Evolutionary conservation across 2,329 filamentous ascomycete species (phyloP), one percentile per base, ranked within the genome.

Genomic region (Aureobasidium sp.): DNA sequence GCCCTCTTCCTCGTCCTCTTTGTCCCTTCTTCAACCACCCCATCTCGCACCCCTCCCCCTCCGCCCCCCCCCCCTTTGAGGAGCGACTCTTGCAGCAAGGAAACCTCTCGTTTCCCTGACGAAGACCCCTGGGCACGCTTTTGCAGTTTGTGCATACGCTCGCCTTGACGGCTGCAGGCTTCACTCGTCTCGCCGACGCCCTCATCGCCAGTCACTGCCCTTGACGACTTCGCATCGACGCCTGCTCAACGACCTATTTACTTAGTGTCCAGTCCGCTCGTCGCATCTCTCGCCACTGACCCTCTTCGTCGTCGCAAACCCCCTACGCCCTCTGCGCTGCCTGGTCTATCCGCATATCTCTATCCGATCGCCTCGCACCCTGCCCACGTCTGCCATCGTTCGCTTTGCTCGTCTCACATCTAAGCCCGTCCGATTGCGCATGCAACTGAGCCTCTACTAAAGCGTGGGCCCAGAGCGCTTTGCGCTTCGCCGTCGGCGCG

Each of bases 221-320:
- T 21, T 21, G n/a, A 37, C 51, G 51, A 27, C 51, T n/a, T 44
- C 29, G 39, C 36, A 48, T 36, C 27, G 30, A 50, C 47, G 16
- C 47, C 44, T 47, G 27, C 27, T 37, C 14, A 55, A 29, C 29
- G 70, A 72, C 65, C 70, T 72, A 71, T 72, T 72, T 64, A 71
- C 64, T 72, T 48, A 48, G 70, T 71, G 70, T 65, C 63, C 66
- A 69, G 45, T 27, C 27, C 45, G 27, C 45, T 14, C 27, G 67
- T 67, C 66, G 48, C 51, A 29, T 51, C 49, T n/a, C 49, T n/a
- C 54, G 54, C 54, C 51, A 54, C 53, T 42, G 53, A 45, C 30
- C 34, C 39, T n/a, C 4, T 27, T 21, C 34, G 57, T 29, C 42
- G 37, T 30, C 59, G 59, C 39, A 13, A 8, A 21, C 27, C 49